phyloP scores from a whole-genome alignment of 1,284 basidiomycete genomes.

The Pseudozyma flocculosa region DNA sequence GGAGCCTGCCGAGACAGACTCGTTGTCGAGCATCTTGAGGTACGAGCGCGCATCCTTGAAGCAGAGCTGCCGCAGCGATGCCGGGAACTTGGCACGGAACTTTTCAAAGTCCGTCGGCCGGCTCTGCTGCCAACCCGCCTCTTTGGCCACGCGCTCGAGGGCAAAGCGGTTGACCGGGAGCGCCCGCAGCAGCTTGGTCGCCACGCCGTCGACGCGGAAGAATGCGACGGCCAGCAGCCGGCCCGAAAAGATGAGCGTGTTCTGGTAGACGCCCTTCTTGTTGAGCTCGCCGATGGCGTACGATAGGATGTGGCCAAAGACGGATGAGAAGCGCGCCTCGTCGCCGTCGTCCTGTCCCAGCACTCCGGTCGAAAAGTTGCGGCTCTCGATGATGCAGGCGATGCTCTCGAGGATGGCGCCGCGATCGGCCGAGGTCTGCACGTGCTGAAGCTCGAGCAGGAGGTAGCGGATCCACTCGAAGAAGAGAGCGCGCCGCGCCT shows the following conservation, averaged over 20 bases:
- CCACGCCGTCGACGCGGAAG: slow-evolving; percentile 48
- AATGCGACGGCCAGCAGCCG: slow-evolving; percentile 50
- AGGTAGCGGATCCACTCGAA: slow-evolving; percentile 52
- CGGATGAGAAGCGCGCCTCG: slow-evolving; percentile 38
- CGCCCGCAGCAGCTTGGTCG: slow-evolving; percentile 49
- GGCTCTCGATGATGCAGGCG: slow-evolving; percentile 50
- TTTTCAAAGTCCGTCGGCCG: slow-evolving; percentile 28
- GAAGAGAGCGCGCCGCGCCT: slow-evolving; percentile 42
- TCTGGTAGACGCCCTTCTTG: slow-evolving; percentile 56
- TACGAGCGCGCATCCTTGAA: slow-evolving; percentile 49
- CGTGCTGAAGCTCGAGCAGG: slow-evolving; percentile 47
- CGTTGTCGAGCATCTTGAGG: slow-evolving; percentile 47
- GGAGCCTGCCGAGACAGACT: slow-evolving; percentile 9
- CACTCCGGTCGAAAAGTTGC: slow-evolving; percentile 41
- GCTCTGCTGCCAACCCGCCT: slow-evolving; percentile 41
- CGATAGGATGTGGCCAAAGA: slow-evolving; percentile 47
- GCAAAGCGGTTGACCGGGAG: slow-evolving; percentile 53
- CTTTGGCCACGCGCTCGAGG: slow-evolving; percentile 43
- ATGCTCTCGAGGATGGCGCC: slow-evolving; percentile 53
- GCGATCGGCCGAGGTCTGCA: slow-evolving; percentile 51
- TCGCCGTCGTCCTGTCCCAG: slow-evolving; percentile 37
- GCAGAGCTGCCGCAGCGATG: slow-evolving; percentile 41
- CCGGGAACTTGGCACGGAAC: slow-evolving; percentile 39
- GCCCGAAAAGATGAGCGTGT: slow-evolving; percentile 53
- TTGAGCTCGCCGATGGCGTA: slow-evolving; percentile 55